A percentile compares a stretch with the other conserved stretches of the same genome.
Evolutionary conservation across 768 basidiomycete species (phyloP).

Genomic region (Dendrothele bispora): DNA sequence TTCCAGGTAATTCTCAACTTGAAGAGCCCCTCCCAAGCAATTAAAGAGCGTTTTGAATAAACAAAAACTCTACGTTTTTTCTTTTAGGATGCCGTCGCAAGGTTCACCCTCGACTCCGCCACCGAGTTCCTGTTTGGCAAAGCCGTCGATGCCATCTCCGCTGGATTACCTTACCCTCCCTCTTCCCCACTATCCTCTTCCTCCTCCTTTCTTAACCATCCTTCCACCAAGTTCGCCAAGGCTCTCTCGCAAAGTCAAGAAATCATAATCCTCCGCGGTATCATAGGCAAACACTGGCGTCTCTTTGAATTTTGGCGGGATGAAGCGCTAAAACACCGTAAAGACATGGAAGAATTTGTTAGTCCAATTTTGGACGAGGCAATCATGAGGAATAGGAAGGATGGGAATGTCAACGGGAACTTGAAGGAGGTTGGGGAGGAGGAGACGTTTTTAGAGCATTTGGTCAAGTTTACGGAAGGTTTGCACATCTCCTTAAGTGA

Average conservation of each 20-base stretch:
- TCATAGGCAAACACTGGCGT: constrained; percentile 48
- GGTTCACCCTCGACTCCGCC: constrained; percentile 60
- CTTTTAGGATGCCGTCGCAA: constrained; percentile 46
- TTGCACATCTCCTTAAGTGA: too few species aligned
- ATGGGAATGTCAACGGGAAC: not conserved
- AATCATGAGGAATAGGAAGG: constrained; percentile 34
- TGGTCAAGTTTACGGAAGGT: constrained; percentile 56
- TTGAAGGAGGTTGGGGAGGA: constrained; percentile 31
- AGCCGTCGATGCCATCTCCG: constrained; percentile 44
- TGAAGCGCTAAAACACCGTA: constrained; percentile 41
- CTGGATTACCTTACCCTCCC: constrained; percentile 47
- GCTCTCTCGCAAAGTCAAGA: constrained; percentile 53
- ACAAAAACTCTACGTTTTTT: not conserved
- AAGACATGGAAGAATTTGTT: constrained; percentile 48
- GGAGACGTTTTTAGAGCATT: constrained; percentile 47
- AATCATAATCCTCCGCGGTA: constrained; percentile 34
- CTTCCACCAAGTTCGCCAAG: too few species aligned
- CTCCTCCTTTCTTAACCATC: constrained; percentile 33
- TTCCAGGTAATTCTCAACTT: too few species aligned
- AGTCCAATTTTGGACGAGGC: constrained; percentile 52
- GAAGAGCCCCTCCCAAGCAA: too few species aligned
- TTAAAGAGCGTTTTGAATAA: too few species aligned
- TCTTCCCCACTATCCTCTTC: constrained; percentile 20
- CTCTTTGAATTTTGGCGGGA: constrained; percentile 53
- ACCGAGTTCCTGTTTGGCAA: constrained; percentile 57